These are phyloP conservation scores for Stereum hirsutum DNA, from an alignment of 1,284 basidiomycete genomes.

Conservation along the genomic window DNA sequence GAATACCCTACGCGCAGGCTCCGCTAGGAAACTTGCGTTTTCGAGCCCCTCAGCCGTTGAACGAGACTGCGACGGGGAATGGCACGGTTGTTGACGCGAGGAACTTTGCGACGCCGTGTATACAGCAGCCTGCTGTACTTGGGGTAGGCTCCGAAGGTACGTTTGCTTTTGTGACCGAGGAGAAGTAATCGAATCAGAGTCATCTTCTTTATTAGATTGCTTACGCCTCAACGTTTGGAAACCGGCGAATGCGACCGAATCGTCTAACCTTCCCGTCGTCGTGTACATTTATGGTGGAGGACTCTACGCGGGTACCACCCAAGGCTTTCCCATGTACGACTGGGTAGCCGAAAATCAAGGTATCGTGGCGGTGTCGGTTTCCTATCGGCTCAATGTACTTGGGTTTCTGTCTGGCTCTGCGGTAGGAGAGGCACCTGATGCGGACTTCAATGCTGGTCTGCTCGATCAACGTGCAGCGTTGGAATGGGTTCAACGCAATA, in stretches of 20 bases:
- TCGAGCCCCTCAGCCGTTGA: conserved; percentile 35
- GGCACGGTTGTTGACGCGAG: conserved; percentile 26
- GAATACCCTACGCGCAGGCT: conserved; percentile 45
- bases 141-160: conserved; percentile 33
- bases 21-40: conserved; percentile 43
- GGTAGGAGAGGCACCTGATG: conserved; percentile 18
- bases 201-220: conserved; percentile 26
- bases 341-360: conserved; percentile 40
- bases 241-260: conserved; percentile 31
- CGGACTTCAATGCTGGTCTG: conserved; percentile 32
- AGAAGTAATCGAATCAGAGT: neutral
- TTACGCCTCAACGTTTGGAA: conserved; percentile 45
- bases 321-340: conserved; percentile 25
- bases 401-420: conserved; percentile 37
- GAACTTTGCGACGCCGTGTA: conserved; percentile 31
- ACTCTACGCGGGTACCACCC: conserved; percentile 23
- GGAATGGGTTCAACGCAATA: conserved; percentile 37
- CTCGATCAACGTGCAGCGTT: conserved; percentile 36
- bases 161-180: too few species aligned
- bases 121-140: conserved; percentile 31
- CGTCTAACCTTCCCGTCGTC: conserved; percentile 34
- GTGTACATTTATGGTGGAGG: conserved; percentile 40
- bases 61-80: conserved; percentile 20
- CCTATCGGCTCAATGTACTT: conserved; percentile 43
- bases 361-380: conserved; percentile 43